phyloP scores from a whole-genome alignment of 1,284 basidiomycete species.

The Pyrrhoderma noxium region DNA sequence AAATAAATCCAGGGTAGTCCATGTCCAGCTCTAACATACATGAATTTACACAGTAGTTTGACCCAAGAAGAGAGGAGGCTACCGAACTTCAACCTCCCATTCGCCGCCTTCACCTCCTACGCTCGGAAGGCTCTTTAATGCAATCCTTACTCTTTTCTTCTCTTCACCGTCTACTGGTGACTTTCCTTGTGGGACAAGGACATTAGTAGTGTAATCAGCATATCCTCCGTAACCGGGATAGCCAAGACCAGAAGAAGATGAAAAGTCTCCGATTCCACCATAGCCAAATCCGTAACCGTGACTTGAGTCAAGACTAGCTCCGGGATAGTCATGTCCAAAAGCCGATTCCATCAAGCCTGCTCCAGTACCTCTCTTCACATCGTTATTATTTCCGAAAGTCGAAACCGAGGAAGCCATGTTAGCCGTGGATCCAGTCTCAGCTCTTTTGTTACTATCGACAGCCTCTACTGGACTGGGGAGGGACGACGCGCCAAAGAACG shows the following conservation, averaged over 20 bases:
- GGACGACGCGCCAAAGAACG: conserved; percentile 12
- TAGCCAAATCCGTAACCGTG: not conserved
- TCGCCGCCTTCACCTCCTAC: conserved; percentile 57
- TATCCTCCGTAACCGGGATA: not conserved
- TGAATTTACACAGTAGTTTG: not conserved
- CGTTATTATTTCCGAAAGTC: not conserved
- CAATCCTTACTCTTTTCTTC: conserved; percentile 48
- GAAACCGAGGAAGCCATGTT: not conserved
- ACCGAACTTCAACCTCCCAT: conserved; percentile 57
- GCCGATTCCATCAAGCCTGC: not conserved
- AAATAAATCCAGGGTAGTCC: conserved; percentile 1
- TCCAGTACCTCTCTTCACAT: not conserved
- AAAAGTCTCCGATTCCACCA: not conserved
- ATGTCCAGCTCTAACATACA: not conserved
- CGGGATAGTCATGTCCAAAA: not conserved
- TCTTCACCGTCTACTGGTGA: conserved; percentile 24
- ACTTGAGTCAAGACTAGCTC: not conserved
- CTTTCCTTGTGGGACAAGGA: conserved; percentile 24
- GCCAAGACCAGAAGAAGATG: conserved; percentile 32
- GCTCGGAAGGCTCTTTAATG: conserved; percentile 53
- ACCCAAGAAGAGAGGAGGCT: not conserved
- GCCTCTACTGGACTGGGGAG: not conserved
- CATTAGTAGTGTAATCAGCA: not conserved
- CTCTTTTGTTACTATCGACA: not conserved
- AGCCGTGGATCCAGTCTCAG: not conserved